Base-by-base conservation (phyloP, 2,329 filamentous ascomycete species). In the Cladosporium sp. region DNA sequence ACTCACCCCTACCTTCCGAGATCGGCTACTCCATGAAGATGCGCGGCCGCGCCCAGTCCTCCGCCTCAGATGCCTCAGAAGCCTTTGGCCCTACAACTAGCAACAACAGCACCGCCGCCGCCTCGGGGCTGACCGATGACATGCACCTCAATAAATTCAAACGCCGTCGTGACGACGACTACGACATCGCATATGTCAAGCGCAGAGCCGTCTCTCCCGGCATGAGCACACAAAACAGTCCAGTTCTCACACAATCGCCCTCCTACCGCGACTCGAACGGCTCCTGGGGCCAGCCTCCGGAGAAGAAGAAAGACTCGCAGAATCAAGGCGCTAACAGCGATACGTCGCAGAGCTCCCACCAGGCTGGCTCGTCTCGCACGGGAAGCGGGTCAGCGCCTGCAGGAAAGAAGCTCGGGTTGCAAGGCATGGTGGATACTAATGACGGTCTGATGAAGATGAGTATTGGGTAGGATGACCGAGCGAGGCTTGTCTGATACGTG, bases 361-460 rank as follows among this genome's bases (percentile, higher is more conserved):
- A 43, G 33, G 35, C 41, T 13, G 41, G 40, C 18, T 43, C 39
- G 15, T 50, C 48, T n/a, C 22, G 48, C 1, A 13, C 25, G 8
- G 48, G 48, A 4, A 50, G 48, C 18, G 53, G 46, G 32, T 38
- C 51, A 7, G 22, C 43, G 5, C 27, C 42, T 13, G 27, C 38
- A 11, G 60, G 60, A 25, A 78, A 84, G 75, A 55, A 88, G 29
- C 76, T 95, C 12, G 89, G 89, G 7, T 78, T 94, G 58, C 91
- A 96, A 69, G 89, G 91, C 1, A 96, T 97, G 91, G 86, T 82
- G 15, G 92, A 96, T 69, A 92, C 92, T n/a, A 89, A 89, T 65
- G 92, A 96, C 67, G 88, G 90, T 1, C 77, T 96, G 57, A 95
- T 95, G 85, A 90, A 92, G 61, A 93, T 97, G 87, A 95, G 88